Conservation (phyloP, 768 basidiomycete genomes). For the Russula griseocarnosa region DNA sequence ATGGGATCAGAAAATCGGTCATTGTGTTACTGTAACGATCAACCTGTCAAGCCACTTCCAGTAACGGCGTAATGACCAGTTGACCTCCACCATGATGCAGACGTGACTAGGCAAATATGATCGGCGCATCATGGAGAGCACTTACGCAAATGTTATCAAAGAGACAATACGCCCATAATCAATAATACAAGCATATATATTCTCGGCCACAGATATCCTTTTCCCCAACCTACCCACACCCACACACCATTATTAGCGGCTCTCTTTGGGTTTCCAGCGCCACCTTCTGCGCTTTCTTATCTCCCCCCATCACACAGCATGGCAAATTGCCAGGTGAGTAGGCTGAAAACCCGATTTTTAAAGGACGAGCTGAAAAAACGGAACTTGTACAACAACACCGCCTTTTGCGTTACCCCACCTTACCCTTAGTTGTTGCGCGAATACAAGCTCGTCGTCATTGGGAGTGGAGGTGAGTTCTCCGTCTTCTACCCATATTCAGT, state of each 20-base stretch:
- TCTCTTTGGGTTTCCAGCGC: not conserved
- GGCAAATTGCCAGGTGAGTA: conserved; percentile 31
- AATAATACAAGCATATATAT: no score
- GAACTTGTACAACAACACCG: not conserved
- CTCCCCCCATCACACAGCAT: not conserved
- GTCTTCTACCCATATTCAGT: not conserved
- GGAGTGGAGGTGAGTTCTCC: conserved; percentile 81
- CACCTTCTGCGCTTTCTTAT: not conserved
- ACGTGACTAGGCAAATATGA: not conserved
- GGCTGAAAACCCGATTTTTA: conserved; percentile 50
- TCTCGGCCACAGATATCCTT: no score
- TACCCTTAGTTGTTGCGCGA: conserved; percentile 74
- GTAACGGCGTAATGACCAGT: conserved; percentile 12
- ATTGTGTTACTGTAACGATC: not conserved
- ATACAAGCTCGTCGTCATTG: conserved; percentile 98
- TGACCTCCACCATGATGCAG: not conserved
- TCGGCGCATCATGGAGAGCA: not conserved
- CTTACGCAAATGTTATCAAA: conserved; percentile 7
- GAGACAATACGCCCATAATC: not conserved
- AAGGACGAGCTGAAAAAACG: not conserved
- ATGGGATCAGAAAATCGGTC: not conserved
- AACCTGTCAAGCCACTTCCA: not conserved
- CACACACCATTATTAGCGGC: no score
- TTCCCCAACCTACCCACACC: no score
- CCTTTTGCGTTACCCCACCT: no score